Conservation (phyloP, 805 yeast species). For the Zygoascus ofunaensis region DNA sequence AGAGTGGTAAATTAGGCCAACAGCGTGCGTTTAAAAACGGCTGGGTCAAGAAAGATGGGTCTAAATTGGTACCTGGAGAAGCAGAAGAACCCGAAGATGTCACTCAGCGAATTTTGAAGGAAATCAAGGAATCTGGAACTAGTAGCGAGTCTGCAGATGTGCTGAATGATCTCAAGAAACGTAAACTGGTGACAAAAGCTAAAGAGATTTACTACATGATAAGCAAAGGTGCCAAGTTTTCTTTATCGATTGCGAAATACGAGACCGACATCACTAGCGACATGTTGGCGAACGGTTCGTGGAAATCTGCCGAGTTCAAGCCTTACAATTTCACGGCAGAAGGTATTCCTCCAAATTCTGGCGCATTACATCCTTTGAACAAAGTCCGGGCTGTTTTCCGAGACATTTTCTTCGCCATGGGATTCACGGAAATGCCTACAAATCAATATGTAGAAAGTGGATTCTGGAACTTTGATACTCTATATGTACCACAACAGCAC, state of each 20-base stretch:
- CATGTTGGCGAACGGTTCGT: conserved; percentile 73
- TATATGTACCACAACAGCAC: conserved; percentile 97
- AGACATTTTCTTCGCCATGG: conserved; percentile 95
- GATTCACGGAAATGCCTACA: conserved; percentile 98
- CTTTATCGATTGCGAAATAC: conserved; percentile 64
- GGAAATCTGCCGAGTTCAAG: conserved; percentile 81
- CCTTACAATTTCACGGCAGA: conserved; percentile 94
- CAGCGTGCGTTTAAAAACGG: conserved; percentile 96
- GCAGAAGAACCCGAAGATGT: conserved; percentile 49
- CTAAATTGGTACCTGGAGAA: conserved; percentile 52
- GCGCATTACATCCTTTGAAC: conserved; percentile 93
- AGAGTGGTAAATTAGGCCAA: conserved; percentile 80
- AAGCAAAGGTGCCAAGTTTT: conserved; percentile 75
- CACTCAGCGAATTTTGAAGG: conserved; percentile 54
- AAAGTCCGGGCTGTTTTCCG: conserved; percentile 97
- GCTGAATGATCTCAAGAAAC: conserved; percentile 80
- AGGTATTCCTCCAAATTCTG: conserved; percentile 77
- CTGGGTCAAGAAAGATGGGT: conserved; percentile 88
- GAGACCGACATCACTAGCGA: conserved; percentile 95
- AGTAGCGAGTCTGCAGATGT: conserved; percentile 38
- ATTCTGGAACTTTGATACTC: conserved; percentile 97
- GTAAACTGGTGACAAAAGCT: conserved; percentile 68
- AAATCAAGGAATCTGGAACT: conserved; percentile 47
- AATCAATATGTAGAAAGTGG: conserved; percentile 97
- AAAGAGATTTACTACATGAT: conserved; percentile 71